A percentile compares a stretch with the other conserved stretches of the same genome.
phyloP scores from a whole-genome alignment of 495 filamentous ascomycete genomes.

The Penicillium canescens region DNA sequence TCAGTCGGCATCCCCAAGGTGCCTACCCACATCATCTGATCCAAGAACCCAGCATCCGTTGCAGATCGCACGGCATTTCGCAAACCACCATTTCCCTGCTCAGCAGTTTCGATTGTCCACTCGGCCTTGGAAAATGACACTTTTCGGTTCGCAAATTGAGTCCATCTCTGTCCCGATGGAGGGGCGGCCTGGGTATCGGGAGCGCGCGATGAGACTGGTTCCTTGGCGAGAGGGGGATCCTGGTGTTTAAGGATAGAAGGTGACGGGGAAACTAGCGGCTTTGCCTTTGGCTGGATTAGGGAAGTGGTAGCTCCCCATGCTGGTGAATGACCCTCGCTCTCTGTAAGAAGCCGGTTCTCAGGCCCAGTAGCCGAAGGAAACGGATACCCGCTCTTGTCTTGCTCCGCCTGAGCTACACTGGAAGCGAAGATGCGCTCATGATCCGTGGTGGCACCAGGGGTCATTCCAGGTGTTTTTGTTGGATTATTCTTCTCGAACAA shows the following conservation, averaged over 20 bases:
- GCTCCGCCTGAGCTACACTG: conserved; percentile 32
- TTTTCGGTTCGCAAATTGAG: conserved; percentile 44
- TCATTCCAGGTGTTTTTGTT: conserved; percentile 36
- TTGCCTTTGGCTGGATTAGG: conserved; percentile 74
- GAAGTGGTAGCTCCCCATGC: conserved; percentile 65
- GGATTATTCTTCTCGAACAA: conserved; percentile 42
- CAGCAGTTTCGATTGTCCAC: conserved; percentile 81
- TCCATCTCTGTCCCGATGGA: conserved; percentile 10
- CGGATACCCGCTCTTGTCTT: conserved; percentile 33
- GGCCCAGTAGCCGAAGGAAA: conserved; percentile 24
- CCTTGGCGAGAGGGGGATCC: conserved; percentile 42
- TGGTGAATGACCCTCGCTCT: conserved; percentile 47
- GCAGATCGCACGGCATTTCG: conserved; percentile 83
- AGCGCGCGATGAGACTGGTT: conserved; percentile 24
- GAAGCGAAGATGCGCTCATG: conserved; percentile 61
- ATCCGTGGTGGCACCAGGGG: conserved; percentile 61
- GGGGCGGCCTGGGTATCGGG: conserved; percentile 15
- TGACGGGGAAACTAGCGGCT: conserved; percentile 65
- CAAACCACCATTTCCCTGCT: conserved; percentile 89
- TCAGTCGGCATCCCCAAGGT: conserved; percentile 92
- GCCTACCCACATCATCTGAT: conserved; percentile 82
- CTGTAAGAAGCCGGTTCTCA: conserved; percentile 29
- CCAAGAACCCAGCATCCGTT: conserved; percentile 58
- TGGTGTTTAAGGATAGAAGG: conserved; percentile 70
- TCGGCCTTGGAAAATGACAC: conserved; percentile 62